Evolutionary conservation across 768 basidiomycete genomes (phyloP), one percentile per base, ranked within the genome.

Genomic region (Hortiboletus flavorubellus): DNA sequence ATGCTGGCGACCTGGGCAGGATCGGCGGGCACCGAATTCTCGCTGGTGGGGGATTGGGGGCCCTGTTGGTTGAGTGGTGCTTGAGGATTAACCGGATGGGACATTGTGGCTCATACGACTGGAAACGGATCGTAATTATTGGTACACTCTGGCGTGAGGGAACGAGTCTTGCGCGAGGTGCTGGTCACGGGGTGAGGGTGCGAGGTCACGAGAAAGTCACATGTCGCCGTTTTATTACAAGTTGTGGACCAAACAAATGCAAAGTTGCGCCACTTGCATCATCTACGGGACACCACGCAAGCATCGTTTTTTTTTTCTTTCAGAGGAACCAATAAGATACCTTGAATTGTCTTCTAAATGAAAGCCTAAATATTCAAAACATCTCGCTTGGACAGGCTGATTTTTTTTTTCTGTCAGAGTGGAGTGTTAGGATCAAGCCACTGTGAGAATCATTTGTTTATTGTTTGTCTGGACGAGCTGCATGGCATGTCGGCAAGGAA

Each of bases 1-100:
- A 89, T 68, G 46, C 71, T 79, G 70, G 83, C 75, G 51, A 89
- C 75, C 69, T 87, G 86, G 33, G 75, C 74, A 21, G 78, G 74
- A 64, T 84, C 81, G 46, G 86, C 52, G 60, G 56, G 50, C 39
- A 50, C 14, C 0, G 57, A 1, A 11, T 42, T 40, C 15, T 70
- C 67, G 1, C 37, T 29, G 30, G 18, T 16, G 0, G 64, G 49
- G 34, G 61, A 37, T 7, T 59, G 2, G 45, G 54, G 49, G 14
- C 51, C 49, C 51, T 65, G 62, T 45, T 46, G 46, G 43, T 34
- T 53, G 33, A 55, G 46, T 23, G 59, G 49, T 47, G 67, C 31
- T 49, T 60, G 59, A 38, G 55, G 43, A 14, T 53, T 53, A 5
- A 49, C 18, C 5, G 59, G 47, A 12, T 55, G 55, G 2, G 63